Conservation (phyloP, 2,329 filamentous ascomycete genomes). For the Camillea tinctor region DNA sequence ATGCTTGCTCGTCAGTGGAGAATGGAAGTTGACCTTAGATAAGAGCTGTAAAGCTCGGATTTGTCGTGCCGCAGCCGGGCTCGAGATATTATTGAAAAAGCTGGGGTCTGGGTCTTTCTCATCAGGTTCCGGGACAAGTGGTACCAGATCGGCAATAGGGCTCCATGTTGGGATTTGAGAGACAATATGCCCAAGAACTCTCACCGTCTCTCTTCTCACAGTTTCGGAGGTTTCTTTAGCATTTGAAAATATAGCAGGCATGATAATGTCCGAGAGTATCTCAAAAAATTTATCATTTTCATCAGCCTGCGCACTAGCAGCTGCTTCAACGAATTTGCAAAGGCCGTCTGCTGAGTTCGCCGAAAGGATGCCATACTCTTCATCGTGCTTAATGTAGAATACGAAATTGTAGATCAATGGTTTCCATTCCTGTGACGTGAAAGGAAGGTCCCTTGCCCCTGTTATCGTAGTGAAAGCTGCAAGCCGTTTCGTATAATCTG, state of each 20-base stretch:
- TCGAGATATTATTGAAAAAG: constrained; percentile 91
- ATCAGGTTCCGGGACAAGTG: constrained; percentile 59
- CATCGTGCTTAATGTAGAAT: constrained; percentile 80
- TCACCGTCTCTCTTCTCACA: constrained; percentile 78
- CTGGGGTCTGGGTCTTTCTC: constrained; percentile 66
- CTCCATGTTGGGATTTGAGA: constrained; percentile 67
- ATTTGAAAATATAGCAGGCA: constrained; percentile 75
- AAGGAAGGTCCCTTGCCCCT: constrained; percentile 53
- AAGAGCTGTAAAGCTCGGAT: constrained; percentile 79
- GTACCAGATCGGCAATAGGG: constrained; percentile 70
- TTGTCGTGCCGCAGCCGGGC: constrained; percentile 84
- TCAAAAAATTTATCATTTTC: constrained; percentile 50
- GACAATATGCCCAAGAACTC: constrained; percentile 76
- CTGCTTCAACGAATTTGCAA: constrained; percentile 71
- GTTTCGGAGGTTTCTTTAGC: constrained; percentile 78
- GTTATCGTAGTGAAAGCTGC: constrained; percentile 74
- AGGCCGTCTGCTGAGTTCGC: constrained; percentile 79
- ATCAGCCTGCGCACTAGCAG: constrained; percentile 42
- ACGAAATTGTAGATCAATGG: constrained; percentile 87
- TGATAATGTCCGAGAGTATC: constrained; percentile 62
- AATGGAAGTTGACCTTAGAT: constrained; percentile 62
- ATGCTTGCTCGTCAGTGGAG: constrained; percentile 71
- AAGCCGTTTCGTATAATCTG: constrained; percentile 82
- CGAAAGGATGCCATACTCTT: constrained; percentile 81
- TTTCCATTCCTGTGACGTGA: constrained; percentile 76